Percentiles rank a stretch among this genome's conserved stretches.
phyloP scores from a whole-genome alignment of 2,329 filamentous ascomycete species.

The Hypoxylon sp. region DNA sequence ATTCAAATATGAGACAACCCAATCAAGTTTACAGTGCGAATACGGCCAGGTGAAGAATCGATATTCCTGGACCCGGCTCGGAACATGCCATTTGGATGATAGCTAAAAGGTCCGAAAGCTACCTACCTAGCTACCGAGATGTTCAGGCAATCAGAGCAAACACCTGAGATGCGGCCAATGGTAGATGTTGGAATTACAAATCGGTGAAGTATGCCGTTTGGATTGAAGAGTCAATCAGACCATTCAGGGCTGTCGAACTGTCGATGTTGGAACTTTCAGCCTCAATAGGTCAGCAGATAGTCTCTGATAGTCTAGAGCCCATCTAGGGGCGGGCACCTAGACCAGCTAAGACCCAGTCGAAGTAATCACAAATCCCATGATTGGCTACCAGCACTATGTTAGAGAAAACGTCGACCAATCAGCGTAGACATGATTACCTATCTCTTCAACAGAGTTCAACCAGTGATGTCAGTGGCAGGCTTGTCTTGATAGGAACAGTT shows the following conservation, averaged over 20 bases:
- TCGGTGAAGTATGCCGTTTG: constrained; percentile 7
- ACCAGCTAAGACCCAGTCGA: constrained; percentile 11
- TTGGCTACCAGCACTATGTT: constrained; percentile 22
- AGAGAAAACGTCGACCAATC: constrained; percentile 29
- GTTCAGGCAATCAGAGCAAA: constrained; percentile 19
- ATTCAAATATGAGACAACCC: background rate
- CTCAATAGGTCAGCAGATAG: constrained; percentile 21
- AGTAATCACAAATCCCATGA: constrained; percentile 38
- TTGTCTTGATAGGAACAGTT: constrained; percentile 7
- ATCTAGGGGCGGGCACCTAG: background rate
- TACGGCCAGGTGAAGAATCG: background rate
- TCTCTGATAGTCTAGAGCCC: constrained; percentile 26
- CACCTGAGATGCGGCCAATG: constrained; percentile 15
- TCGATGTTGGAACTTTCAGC: constrained; percentile 26
- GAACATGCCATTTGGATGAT: background rate
- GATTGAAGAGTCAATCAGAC: constrained; percentile 24
- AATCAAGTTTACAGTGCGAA: background rate
- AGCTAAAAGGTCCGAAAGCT: background rate
- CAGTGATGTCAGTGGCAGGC: constrained; percentile 38
- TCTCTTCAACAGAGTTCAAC: constrained; percentile 11
- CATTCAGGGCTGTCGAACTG: constrained; percentile 16
- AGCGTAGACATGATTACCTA: constrained; percentile 40
- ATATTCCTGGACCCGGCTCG: background rate
- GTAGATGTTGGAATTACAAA: constrained; percentile 1
- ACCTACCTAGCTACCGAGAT: background rate